Percentiles rank a stretch among this genome's conserved stretches.
phyloP scores from a whole-genome alignment of 2,329 filamentous ascomycete species.

The Fonsecaea erecta region DNA sequence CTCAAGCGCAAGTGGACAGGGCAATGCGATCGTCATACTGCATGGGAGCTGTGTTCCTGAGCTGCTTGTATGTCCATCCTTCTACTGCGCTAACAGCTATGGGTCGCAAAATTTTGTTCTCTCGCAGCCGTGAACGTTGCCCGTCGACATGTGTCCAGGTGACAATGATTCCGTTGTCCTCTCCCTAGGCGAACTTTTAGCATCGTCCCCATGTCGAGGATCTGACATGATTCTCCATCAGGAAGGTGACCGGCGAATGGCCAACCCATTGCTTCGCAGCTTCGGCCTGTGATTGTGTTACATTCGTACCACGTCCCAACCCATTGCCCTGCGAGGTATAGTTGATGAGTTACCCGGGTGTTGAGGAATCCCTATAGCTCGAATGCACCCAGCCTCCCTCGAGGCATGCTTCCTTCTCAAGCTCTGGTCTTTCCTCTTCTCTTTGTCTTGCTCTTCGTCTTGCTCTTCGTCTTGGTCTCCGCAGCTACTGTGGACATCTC shows the following conservation, averaged over 20 bases:
- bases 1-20: neutral
- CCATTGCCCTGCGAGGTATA: neutral
- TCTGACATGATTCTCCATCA: neutral
- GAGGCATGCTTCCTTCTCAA: neutral
- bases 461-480: neutral
- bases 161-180: neutral
- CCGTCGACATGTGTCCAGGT: slow-evolving; percentile 11
- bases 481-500: neutral
- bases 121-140: slow-evolving; percentile 15
- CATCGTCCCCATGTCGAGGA: neutral
- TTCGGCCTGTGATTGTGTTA: neutral
- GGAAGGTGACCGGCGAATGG: neutral
- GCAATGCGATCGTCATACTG: slow-evolving; percentile 11
- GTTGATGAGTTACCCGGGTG: neutral
- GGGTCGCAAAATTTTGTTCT: slow-evolving; percentile 4
- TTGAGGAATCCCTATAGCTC: slow-evolving; percentile 1
- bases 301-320: slow-evolving; percentile 6
- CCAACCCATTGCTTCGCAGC: neutral
- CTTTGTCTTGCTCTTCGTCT: neutral
- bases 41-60: slow-evolving; percentile 4
- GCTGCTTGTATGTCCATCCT: slow-evolving; percentile 12
- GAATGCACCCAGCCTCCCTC: neutral
- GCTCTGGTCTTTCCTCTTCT: neutral
- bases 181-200: neutral
- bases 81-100: slow-evolving; percentile 1